Base-by-base conservation (phyloP, 306 rosid species). In the Sophora flavescens region DNA sequence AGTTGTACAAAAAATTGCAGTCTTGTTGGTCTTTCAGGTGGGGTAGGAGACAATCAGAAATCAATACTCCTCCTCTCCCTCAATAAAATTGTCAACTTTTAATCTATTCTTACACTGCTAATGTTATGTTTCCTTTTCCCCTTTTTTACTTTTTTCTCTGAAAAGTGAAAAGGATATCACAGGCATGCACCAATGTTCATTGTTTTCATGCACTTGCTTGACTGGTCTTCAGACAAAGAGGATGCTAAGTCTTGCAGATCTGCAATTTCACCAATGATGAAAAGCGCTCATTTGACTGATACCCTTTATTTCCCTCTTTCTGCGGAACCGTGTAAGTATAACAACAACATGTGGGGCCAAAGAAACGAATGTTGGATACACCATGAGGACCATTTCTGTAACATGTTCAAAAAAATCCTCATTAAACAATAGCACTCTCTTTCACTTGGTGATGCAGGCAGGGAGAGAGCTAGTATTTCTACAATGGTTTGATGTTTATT, bases 131-230 rank as follows among this genome's bases (percentile, higher is more conserved):
- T 32, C 62, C 62, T 70, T 71, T 70, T 28, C 30, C 16, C 16
- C 6, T 71, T 64, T 54, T 6, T 28, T 5, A 26, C 57, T 11
- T 52, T 17, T 58, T 53, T 10, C 73, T 75, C 81, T 78, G 81
- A 78, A 84, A 84, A 77, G 82, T 77, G 75, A 82, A 78, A 78
- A 76, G 70, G 61, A 12, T 51, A 75, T 56, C 57, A 68, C 74
- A 73, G 22, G 83, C 88, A 71, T 80, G 80, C 82, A 59, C 45
- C 18, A 14, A 66, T 10, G 67, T 39, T 64, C n/a, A 9, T 62
- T 38, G 57, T 72, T 84, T 73, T 74, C 75, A 63, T 63, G 63
- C 81, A 68, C 76, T 70, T 59, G 13, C 61, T 69, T 64, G 54
- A 62, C 75, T 56, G 64, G 56, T 57, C 74, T 68, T 36, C 58